Base-by-base conservation (phyloP, 495 filamentous ascomycete genomes). In the Daldinia bambusicola region DNA sequence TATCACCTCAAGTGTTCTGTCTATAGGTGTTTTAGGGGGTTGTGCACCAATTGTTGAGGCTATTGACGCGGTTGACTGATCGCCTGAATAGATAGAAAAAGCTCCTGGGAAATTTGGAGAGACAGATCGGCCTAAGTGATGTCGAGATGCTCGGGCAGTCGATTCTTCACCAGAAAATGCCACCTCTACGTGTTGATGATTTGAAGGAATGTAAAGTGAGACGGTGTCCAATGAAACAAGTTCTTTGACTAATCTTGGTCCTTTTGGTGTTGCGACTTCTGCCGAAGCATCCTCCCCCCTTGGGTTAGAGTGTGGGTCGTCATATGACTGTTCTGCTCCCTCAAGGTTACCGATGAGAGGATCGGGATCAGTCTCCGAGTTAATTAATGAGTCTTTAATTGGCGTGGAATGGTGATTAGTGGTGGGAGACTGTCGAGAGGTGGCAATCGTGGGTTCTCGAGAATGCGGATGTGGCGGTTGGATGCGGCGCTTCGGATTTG, bases 31-130 rank as follows among this genome's bases (percentile, higher is more conserved):
- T 61, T 64, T 70, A 6, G 45, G 31, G 16, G 13, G 38, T 48
- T 40, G 50, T 51, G 6, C 14, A 31, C 45, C 59, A 52, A 53
- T 60, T 48, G 53, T 26, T 6, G 59, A 48, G 64, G 64, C 37
- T 45, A 74, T 53, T 5, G 76, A 62, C 64, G 74, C 63, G 2
- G 78, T 61, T 6, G 81, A 81, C 65, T 87, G 79, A 14, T 65
- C 50, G 31, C 58, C 57, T 20, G 50, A 37, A 36, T 77, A 66
- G 38, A 85, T 74, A 0, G 87, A 89, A 63, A 89, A 90, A 7
- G 87, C 80, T 0, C 88, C 88, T 5, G 88, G 87, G 12, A 89
- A 66, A 69, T 86, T 77, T 14, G 84, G 82, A 13, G 76, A 77
- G 20, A 79, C 61, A 38, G 85, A 84, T 52, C 67, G 73, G 20